Percentiles rank a stretch among this genome's conserved stretches.
phyloP scores from a whole-genome alignment of 1,139 yeast genomes.

The Sugiyamaella pinicola region DNA sequence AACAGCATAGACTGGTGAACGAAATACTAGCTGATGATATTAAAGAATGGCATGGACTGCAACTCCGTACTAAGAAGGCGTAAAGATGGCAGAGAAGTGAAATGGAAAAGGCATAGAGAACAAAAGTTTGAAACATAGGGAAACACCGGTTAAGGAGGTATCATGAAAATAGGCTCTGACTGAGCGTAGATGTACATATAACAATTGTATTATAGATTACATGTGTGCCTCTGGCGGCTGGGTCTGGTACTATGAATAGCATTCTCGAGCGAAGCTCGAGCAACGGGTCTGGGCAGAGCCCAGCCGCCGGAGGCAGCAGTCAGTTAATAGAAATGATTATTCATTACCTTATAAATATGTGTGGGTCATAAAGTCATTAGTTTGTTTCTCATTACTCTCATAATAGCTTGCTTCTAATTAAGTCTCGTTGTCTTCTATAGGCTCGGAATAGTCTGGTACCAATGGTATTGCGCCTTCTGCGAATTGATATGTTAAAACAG shows the following conservation, averaged over 20 bases:
- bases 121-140: no score
- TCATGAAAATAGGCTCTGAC: neutral
- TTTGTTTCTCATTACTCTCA: neutral
- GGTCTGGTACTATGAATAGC: no score
- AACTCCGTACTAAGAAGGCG: slow-evolving; percentile 59
- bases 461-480: slow-evolving; percentile 32
- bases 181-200: neutral
- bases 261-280: no score
- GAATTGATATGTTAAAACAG: slow-evolving; percentile 31
- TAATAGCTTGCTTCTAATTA: neutral
- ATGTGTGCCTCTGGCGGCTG: no score
- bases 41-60: slow-evolving; percentile 92
- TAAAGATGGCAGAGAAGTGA: no score
- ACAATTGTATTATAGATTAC: neutral
- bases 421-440: slow-evolving; percentile 17
- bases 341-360: slow-evolving; percentile 4
- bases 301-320: no score
- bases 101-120: no score
- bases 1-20: slow-evolving; percentile 91
- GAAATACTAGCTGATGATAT: slow-evolving; percentile 81
- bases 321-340: neutral
- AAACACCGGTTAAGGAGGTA: neutral
- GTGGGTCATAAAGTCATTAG: slow-evolving; percentile 11
- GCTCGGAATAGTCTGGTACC: slow-evolving; percentile 32
- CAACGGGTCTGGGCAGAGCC: no score